Evolutionary conservation across 78 protist genomes (phyloP), one percentile per base, ranked within the genome.

Genomic region (Guillardia theta): DNA sequence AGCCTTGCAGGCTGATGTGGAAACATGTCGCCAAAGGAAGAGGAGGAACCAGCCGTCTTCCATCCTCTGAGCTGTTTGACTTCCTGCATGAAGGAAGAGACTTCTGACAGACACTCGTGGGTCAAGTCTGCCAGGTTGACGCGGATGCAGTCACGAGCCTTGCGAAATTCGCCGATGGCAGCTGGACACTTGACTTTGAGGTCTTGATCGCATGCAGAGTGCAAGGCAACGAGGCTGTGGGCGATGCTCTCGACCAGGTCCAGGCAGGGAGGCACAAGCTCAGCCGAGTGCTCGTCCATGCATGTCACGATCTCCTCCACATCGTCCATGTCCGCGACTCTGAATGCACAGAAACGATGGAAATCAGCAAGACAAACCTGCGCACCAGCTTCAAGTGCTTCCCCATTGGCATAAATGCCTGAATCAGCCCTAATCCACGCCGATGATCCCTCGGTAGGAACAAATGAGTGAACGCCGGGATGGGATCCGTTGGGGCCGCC

Each of bases 261-360:
- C 45, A 44, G 45, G 90, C 90, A 78, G 37, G 48, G 45, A 0
- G 90, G 90, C 4, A 24, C 44, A 6, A 78, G 90, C 24, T 78
- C 90, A 0, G 10, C 48, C 48, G 44, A 30, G 48, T 78, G 90
- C 1, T 46, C 18, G 50, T 78, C 33, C 15, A 78, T 18, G 9
- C 90, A 78, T 30, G 39, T 37, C 4, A 78, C 18, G 8, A 78
- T 78, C 43, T 78, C 90, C 48, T 78, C 90, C 90, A 6, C 3
- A 30, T 78, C 44, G 21, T 43, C 0, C 90, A 78, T 78, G 48
- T 78, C 90, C 48, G 50, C 53, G 30, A 78, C 48, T 18, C 90
- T 46, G 90, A 78, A 78, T 6, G 90, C 90, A 36, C 90, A 78
- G 48, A 78, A 78, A n/a, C 90, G 90, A 30, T 44, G 19, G 48